phyloP scores from a whole-genome alignment of 192 early-diverging fungal genomes.

The Coemansia sp. region DNA sequence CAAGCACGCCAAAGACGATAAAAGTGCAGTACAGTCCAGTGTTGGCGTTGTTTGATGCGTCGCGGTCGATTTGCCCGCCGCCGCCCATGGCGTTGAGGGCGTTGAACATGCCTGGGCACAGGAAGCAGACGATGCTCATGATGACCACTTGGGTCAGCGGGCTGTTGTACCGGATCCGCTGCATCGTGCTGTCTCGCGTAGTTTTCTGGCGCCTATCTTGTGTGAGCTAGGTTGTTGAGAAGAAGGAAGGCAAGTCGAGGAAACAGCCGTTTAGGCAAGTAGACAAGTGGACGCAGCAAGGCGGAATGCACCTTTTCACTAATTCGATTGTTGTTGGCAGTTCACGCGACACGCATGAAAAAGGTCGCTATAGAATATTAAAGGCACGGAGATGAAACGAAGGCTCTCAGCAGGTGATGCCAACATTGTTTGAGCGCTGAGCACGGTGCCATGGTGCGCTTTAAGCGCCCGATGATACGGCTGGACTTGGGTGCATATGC shows the following conservation, averaged over 20 bases:
- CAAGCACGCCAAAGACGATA: slow-evolving; percentile 69
- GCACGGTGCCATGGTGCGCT: neutral
- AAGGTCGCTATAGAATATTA: neutral
- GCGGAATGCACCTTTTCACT: too few relatives aligned
- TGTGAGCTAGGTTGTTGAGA: neutral
- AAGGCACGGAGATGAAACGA: slow-evolving; percentile 6
- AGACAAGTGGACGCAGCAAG: neutral
- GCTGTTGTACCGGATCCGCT: slow-evolving; percentile 39
- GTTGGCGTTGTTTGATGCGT: slow-evolving; percentile 65
- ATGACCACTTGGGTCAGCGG: slow-evolving; percentile 66
- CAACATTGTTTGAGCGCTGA: neutral
- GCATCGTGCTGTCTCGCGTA: neutral
- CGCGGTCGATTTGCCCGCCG: slow-evolving; percentile 56
- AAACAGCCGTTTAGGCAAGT: too few relatives aligned
- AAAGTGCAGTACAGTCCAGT: slow-evolving; percentile 75
- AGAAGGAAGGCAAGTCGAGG: neutral
- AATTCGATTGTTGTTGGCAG: neutral
- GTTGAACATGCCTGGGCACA: slow-evolving; percentile 77
- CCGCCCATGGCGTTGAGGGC: slow-evolving; percentile 63
- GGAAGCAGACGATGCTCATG: slow-evolving; percentile 69
- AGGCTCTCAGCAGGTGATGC: neutral
- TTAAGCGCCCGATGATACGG: neutral
- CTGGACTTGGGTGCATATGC: neutral
- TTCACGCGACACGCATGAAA: neutral
- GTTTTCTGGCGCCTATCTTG: too few relatives aligned